Evolutionary conservation across 2,329 filamentous ascomycete species (phyloP).

Genomic region (Sclerotinia spermophila): DNA sequence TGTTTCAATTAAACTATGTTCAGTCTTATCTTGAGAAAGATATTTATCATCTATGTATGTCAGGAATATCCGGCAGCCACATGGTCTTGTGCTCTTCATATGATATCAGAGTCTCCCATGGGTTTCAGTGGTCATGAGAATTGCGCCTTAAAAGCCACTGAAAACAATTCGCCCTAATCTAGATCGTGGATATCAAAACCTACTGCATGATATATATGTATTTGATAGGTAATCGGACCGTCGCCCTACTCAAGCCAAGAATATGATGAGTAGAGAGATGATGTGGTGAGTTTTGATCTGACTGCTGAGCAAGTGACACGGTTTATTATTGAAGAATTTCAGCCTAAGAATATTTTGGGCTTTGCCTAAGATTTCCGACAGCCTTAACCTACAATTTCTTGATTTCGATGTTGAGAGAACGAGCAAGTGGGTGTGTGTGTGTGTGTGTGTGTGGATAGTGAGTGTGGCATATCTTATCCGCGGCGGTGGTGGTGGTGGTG

Average conservation of each 20-base stretch:
- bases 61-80: neutral
- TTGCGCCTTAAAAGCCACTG: neutral
- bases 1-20: neutral
- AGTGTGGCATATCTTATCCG: neutral
- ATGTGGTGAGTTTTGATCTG: slow-evolving; percentile 1
- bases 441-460: neutral
- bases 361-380: neutral
- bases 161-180: neutral
- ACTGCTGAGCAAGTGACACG: slow-evolving; percentile 13
- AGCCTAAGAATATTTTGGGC: neutral
- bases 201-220: neutral
- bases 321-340: neutral
- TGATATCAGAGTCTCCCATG: neutral
- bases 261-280: neutral
- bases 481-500: neutral
- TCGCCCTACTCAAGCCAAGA: neutral
- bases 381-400: neutral
- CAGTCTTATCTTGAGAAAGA: neutral
- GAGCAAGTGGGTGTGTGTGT: neutral
- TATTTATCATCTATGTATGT: neutral
- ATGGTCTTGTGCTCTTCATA: neutral
- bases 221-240: slow-evolving; percentile 13
- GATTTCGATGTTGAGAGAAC: neutral
- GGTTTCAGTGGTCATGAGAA: neutral
- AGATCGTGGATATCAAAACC: neutral